These are phyloP conservation scores for Lactarius deliciosus DNA, from an alignment of 768 basidiomycete genomes.

Conservation along the genomic window DNA sequence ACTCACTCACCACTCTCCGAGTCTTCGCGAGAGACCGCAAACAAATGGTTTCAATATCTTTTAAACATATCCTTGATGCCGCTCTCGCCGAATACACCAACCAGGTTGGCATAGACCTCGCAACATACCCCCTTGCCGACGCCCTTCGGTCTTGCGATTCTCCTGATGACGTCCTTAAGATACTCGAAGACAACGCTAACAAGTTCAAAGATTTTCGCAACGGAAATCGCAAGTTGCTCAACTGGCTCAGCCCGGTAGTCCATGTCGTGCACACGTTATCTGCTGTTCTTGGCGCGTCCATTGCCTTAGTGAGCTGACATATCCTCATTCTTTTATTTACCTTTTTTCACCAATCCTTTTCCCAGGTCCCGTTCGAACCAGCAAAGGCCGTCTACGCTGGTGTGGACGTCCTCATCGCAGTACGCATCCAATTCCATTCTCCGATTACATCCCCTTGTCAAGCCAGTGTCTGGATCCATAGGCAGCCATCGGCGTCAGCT, in stretches of 20 bases:
- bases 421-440: not conserved
- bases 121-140: too few relatives aligned
- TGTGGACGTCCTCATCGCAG: constrained; percentile 1
- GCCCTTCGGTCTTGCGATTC: not conserved
- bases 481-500: too few relatives aligned
- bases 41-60: too few relatives aligned
- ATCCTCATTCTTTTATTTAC: not conserved
- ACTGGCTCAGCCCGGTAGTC: not conserved
- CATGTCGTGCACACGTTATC: too few relatives aligned
- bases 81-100: not conserved
- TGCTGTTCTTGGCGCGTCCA: not conserved
- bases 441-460: too few relatives aligned
- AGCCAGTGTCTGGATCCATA: not conserved
- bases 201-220: not conserved
- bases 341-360: too few relatives aligned
- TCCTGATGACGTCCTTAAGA: not conserved
- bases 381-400: constrained; percentile 1
- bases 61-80: not conserved
- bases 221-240: not conserved
- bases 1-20: too few relatives aligned
- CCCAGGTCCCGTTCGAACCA: constrained; percentile 3
- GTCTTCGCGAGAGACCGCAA: too few relatives aligned
- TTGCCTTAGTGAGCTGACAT: not conserved
- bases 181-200: not conserved
- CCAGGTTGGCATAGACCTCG: too few relatives aligned